Conservation (phyloP, 2,329 filamentous ascomycete genomes). For the Cucurbitaria berberidis region DNA sequence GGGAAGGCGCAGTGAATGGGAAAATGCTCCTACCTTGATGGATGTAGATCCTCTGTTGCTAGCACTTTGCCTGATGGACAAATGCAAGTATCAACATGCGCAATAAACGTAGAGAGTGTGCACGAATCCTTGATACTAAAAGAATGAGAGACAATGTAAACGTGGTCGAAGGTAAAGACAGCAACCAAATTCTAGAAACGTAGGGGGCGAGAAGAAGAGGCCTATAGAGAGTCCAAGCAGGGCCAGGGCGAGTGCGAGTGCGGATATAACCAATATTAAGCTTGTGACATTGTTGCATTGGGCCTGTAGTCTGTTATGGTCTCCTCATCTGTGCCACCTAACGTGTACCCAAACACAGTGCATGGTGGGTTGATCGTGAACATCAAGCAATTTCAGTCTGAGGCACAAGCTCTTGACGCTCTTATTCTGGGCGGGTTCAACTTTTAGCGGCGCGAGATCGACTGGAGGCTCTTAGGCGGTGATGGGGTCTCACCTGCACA, state of each 20-base stretch:
- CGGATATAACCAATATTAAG: slow-evolving; percentile 11
- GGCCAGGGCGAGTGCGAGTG: background rate
- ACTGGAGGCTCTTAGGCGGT: slow-evolving; percentile 4
- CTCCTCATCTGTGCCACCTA: slow-evolving; percentile 21
- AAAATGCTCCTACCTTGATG: slow-evolving; percentile 19
- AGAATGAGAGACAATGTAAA: background rate
- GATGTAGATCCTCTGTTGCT: slow-evolving; percentile 5
- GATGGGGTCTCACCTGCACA: slow-evolving; percentile 6
- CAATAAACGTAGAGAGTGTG: background rate
- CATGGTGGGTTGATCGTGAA: slow-evolving; percentile 6
- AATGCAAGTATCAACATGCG: background rate
- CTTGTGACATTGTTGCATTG: slow-evolving; percentile 31
- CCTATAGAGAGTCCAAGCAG: background rate
- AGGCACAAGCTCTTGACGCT: slow-evolving; percentile 5
- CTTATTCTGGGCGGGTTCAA: background rate
- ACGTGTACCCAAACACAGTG: slow-evolving; percentile 10
- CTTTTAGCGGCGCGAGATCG: slow-evolving; percentile 1
- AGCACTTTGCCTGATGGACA: background rate
- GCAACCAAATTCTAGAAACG: background rate
- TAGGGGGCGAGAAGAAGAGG: background rate
- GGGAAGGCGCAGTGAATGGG: slow-evolving; percentile 27
- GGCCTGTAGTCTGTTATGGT: slow-evolving; percentile 8
- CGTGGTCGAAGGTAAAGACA: background rate
- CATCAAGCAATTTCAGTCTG: slow-evolving; percentile 1
- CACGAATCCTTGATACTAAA: background rate